Evolutionary conservation across 768 basidiomycete species (phyloP), one percentile per base, ranked within the genome.

Genomic region (Russula compacta): DNA sequence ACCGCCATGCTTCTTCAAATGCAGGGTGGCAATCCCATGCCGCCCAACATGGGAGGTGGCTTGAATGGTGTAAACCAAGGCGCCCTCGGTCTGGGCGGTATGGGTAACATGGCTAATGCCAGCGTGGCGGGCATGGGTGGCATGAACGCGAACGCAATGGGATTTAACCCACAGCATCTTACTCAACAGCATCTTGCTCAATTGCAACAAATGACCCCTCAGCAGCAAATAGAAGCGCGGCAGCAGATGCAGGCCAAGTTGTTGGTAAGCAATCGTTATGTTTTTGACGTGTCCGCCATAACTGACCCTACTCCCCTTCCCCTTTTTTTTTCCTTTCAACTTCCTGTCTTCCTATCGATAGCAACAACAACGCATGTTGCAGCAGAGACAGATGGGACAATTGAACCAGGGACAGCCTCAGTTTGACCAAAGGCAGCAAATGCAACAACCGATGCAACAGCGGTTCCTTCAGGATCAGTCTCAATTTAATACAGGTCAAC

Each of bases 1-100:
- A 57, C 64, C 15, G 62, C 64, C 8, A 58, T 65, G 57, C 61
- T 65, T 40, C 61, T 65, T 46, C 61, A 51, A 10, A 56, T 63
- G 56, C 61, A 64, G 21, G 56, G 64, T 12, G 33, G 47, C 24
- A 57, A 53, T 11, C 44, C 43, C 29, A 62, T 61, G 55, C 64
- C 63, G 36, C 33, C 44, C 40, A 53, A 56, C 49, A 61, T 65
- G 59, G 55, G 21, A 33, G 57, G 56, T 38, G 55, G 59, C 29
- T 66, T 67, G 58, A 65, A 65, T 42, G 63, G 63, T 29, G 58
- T 69, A 43, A 69, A 67, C 55, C 65, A 67, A 47, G 65, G 56
- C 52, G 52, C 67, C 33, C 61, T 69, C 19, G 39, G 40, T 10
- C 58, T 65, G 53, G 50, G 57, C 14, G 64, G 58, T 15, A 66